phyloP scores from a whole-genome alignment of 306 rosid genomes.

The Trichosanthes cucumerina region DNA sequence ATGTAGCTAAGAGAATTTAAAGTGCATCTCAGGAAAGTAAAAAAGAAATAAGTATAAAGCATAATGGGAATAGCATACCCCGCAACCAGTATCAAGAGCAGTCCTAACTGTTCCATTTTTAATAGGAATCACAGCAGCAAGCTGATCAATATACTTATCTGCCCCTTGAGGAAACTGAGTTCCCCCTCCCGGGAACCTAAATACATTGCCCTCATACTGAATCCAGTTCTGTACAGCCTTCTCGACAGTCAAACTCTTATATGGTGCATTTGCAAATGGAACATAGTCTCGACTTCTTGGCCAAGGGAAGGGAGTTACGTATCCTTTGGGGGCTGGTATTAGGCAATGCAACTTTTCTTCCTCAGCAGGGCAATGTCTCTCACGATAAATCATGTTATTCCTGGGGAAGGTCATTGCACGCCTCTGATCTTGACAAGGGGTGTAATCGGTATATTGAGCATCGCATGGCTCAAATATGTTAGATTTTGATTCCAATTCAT shows the following conservation, averaged over 20 bases:
- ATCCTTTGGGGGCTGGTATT: conserved; percentile 89
- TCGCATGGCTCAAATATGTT: conserved; percentile 52
- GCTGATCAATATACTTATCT: conserved; percentile 81
- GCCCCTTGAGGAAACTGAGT: conserved; percentile 98
- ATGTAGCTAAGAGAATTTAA: background rate
- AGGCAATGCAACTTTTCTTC: conserved; percentile 82
- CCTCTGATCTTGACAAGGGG: conserved; percentile 91
- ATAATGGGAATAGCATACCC: conserved; percentile 46
- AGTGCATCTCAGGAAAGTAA: background rate
- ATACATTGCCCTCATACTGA: conserved; percentile 90
- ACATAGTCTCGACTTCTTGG: conserved; percentile 97
- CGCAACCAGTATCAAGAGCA: conserved; percentile 97
- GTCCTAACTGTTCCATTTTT: conserved; percentile 80
- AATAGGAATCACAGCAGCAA: conserved; percentile 92
- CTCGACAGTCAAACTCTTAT: conserved; percentile 95
- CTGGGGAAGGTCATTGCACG: conserved; percentile 93
- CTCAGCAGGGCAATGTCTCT: conserved; percentile 80
- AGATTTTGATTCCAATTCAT: conserved; percentile 36
- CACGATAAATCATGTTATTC: conserved; percentile 71
- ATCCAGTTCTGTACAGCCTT: conserved; percentile 99
- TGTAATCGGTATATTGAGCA: conserved; percentile 52
- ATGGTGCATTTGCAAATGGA: conserved; percentile 92
- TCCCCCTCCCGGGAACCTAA: conserved; percentile 90
- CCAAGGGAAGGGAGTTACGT: conserved; percentile 96
- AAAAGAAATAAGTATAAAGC: conserved; percentile 4